These are phyloP conservation scores for Gossypium aridum DNA, from an alignment of 441 rosid genomes.

Conservation along the genomic window DNA sequence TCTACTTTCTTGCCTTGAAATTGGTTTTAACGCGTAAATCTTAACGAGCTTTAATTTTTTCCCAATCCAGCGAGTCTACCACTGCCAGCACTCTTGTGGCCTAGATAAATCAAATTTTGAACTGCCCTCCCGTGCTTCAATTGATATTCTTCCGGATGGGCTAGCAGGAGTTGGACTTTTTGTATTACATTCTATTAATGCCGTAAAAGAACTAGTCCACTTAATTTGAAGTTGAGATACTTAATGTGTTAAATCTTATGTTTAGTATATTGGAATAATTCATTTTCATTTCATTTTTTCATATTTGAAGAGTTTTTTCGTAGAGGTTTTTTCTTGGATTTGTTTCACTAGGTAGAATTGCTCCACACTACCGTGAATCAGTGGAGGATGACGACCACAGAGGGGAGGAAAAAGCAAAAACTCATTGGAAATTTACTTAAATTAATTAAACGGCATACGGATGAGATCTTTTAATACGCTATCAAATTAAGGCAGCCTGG, in stretches of 20 bases:
- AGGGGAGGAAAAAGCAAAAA: not conserved
- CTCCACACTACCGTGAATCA: not conserved
- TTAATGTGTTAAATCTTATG: not conserved
- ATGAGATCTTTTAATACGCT: not conserved
- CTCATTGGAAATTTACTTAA: not conserved
- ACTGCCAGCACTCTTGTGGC: slow-evolving; percentile 67
- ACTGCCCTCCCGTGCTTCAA: not conserved
- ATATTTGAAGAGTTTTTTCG: not conserved
- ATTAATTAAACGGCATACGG: not conserved
- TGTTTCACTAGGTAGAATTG: not conserved
- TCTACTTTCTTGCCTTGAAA: not conserved
- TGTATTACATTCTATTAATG: not conserved
- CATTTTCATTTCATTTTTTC: not conserved
- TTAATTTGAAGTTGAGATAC: slow-evolving; percentile 3
- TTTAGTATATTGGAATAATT: slow-evolving; percentile 7
- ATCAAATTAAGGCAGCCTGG: not conserved
- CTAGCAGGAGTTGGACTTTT: not conserved
- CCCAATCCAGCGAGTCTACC: slow-evolving; percentile 39
- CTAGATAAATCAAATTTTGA: slow-evolving; percentile 11
- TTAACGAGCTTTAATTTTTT: not conserved
- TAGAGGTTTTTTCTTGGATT: not conserved
- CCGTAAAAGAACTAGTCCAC: not conserved
- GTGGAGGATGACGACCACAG: no score
- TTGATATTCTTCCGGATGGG: not conserved
- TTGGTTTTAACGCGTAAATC: not conserved